Percentiles rank a stretch among this genome's conserved stretches.
Evolutionary conservation across 2,329 filamentous ascomycete genomes (phyloP).

Genomic region (Trichoderma koningiopsis): DNA sequence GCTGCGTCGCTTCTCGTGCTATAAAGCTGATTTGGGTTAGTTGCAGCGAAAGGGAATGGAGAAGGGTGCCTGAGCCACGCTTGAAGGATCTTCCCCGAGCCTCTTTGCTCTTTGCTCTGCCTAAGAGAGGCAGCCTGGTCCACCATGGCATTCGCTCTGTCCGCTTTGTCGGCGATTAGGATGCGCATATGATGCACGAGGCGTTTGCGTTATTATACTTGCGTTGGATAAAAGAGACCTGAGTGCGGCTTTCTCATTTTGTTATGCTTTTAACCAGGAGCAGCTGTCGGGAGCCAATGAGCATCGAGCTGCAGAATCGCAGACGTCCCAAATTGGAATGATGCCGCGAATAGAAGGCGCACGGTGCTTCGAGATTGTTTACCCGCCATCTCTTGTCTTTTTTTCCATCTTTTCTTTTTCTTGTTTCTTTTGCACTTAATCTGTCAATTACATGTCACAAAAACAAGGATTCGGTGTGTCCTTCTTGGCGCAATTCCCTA

Average conservation of each 20-base stretch:
- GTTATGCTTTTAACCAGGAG: neutral
- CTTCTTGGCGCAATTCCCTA: neutral
- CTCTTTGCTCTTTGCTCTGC: neutral
- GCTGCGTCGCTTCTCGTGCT: neutral
- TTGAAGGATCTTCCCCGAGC: neutral
- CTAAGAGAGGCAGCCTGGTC: conserved; percentile 1
- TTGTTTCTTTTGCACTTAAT: neutral
- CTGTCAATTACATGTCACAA: neutral
- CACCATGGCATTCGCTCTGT: neutral
- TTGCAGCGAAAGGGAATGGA: neutral
- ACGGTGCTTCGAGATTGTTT: neutral
- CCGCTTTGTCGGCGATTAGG: neutral
- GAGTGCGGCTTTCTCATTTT: neutral
- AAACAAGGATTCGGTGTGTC: neutral
- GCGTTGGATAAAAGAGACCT: neutral
- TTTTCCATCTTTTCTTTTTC: neutral
- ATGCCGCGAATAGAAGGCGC: neutral
- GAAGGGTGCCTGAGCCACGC: neutral
- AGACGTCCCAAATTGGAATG: neutral
- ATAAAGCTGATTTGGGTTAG: neutral
- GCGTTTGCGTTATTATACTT: neutral
- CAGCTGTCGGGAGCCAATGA: neutral
- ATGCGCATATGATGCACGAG: neutral
- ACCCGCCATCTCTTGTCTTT: neutral
- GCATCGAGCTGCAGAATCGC: neutral